Base-by-base conservation (phyloP, 176 grass and related monocot genomes). In the Cenchrus purpureus region DNA sequence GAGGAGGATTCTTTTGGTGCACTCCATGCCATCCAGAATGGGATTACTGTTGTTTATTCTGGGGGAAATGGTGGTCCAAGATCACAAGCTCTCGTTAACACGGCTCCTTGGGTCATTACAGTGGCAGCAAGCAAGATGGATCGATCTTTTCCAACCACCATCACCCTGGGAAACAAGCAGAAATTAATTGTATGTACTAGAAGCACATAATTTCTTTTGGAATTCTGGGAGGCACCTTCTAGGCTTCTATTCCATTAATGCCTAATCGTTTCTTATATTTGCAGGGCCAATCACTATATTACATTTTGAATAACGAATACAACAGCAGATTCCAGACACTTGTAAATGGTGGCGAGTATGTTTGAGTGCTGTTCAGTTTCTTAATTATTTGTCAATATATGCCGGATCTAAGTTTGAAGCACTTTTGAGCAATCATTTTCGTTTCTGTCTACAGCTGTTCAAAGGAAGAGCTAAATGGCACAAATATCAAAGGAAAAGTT, bases 161-260 rank as follows among this genome's bases (percentile, higher is more conserved):
- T 89, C 53, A 81, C 77, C 0, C 44, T 89, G 44, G 87, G 87
- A n/a, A 85, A 89, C 82, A 80, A 62, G 43, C 61, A 75, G 2
- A 59, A 7, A 59, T n/a, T 59, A 59, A 59, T 59, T n/a, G 57
- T 59, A 59, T 59, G 9, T 59, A 59, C 19, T n/a, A 59, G 57
- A 59, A 7, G 57, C 6, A 20, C 56, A 58, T 58, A 20, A 58
- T 25, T 58, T 19, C 17, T 58, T 58, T 58, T 58, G 56, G 56
- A 58, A 58, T 58, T 0, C 6, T 58, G 19, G 19, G 19, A 58
- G 53, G 53, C 53, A 56, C 19, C 57, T 59, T 59, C 19, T 59
- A 59, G 17, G 19, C 6, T 59, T 59, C 57, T 59, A n/a, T 10
- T 59, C 57, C 57, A 59, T 7, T 59, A 59, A 59, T 59, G 19